Evolutionary conservation across 148 eudicot species (phyloP).

Genomic region (Rhododendron henanense): DNA sequence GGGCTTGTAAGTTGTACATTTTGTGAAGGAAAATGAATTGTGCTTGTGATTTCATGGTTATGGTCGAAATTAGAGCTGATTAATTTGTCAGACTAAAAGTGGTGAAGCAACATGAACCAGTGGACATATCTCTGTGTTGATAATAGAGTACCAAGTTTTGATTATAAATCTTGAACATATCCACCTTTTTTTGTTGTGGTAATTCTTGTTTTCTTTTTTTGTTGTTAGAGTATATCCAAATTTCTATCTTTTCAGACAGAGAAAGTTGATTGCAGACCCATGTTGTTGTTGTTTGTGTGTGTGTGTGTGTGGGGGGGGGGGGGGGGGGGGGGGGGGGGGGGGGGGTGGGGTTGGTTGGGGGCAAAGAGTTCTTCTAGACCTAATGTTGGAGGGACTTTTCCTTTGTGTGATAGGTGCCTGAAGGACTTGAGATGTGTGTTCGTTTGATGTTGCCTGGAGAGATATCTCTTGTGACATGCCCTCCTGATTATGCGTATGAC

Average conservation of each 20-base stretch:
- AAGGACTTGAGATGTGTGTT: constrained; percentile 97
- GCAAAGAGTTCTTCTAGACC: background rate
- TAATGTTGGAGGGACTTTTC: constrained; percentile 6
- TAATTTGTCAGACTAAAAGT: background rate
- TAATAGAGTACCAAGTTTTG: background rate
- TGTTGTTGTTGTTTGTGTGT: background rate
- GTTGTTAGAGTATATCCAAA: background rate
- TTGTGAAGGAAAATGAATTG: background rate
- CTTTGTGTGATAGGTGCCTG: constrained; percentile 65
- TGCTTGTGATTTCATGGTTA: background rate
- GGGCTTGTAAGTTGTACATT: constrained; percentile 75
- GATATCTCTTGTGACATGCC: constrained; percentile 86
- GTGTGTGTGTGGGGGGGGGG: too few species aligned
- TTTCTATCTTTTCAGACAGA: background rate
- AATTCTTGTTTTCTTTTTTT: background rate
- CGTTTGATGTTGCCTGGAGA: constrained; percentile 98
- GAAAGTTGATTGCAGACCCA: background rate
- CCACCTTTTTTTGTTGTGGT: background rate
- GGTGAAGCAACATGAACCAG: background rate
- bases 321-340: too few species aligned
- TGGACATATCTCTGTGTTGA: background rate
- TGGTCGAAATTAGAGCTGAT: constrained; percentile 2
- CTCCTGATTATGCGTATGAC: constrained; percentile 99
- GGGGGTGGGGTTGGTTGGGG: too few species aligned
- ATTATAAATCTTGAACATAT: background rate